Conservation (phyloP, 495 filamentous ascomycete genomes). For the Lasiosphaeris hirsuta region DNA sequence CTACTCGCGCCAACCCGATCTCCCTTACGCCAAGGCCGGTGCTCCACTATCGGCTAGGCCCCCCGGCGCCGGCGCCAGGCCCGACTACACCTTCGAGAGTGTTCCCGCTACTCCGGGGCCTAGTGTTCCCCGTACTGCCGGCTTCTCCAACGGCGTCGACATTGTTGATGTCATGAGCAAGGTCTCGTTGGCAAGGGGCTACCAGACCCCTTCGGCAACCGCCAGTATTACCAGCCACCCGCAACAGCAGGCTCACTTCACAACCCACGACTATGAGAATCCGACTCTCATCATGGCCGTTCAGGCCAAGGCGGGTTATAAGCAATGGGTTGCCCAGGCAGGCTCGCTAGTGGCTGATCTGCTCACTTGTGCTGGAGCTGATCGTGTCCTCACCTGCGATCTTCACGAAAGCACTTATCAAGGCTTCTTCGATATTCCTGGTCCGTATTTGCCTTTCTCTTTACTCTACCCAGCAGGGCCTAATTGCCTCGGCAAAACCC, state of each 20-base stretch:
- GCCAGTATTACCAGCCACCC: neutral
- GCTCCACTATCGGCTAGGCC: slow-evolving; percentile 57
- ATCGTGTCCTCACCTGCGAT: slow-evolving; percentile 96
- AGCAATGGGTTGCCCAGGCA: slow-evolving; percentile 96
- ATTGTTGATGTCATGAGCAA: slow-evolving; percentile 63
- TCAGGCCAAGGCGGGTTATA: slow-evolving; percentile 81
- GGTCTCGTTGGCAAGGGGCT: no score
- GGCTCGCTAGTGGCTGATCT: slow-evolving; percentile 93
- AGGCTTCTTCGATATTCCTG: slow-evolving; percentile 94
- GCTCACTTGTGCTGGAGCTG: slow-evolving; percentile 89
- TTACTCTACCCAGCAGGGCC: neutral
- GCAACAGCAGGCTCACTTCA: slow-evolving; percentile 27
- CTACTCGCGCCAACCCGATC: slow-evolving; percentile 89
- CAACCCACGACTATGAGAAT: slow-evolving; percentile 57
- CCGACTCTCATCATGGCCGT: slow-evolving; percentile 55
- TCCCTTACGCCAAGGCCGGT: slow-evolving; percentile 93
- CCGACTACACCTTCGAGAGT: slow-evolving; percentile 59
- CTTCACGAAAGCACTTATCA: slow-evolving; percentile 74
- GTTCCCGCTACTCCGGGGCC: slow-evolving; percentile 78
- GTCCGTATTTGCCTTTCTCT: neutral
- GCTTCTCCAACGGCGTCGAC: slow-evolving; percentile 60
- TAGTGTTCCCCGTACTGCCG: slow-evolving; percentile 58
- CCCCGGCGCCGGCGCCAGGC: slow-evolving; percentile 36
- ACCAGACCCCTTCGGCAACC: neutral
- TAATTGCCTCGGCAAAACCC: neutral